Percentiles rank a stretch among this genome's conserved stretches.
phyloP scores from a whole-genome alignment of 208 protist species.

The Leishmania amazonensis region DNA sequence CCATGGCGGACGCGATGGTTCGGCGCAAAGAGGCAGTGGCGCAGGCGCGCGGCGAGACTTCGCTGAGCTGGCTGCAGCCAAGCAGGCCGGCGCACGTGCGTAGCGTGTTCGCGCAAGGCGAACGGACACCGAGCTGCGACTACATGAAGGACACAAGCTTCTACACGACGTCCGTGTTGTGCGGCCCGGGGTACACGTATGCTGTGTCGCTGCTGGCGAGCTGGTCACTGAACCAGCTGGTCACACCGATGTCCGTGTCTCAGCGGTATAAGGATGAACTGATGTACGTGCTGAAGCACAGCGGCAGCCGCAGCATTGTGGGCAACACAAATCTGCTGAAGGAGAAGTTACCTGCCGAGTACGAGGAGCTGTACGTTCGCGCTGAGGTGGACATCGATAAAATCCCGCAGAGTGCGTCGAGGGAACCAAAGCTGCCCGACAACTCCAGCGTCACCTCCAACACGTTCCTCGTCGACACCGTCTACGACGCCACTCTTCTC shows the following conservation, averaged over 20 bases:
- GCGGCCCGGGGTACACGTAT: conserved; percentile 69
- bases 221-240: conserved; percentile 82
- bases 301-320: conserved; percentile 55
- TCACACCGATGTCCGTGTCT: conserved; percentile 70
- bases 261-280: conserved; percentile 78
- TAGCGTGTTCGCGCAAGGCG: conserved; percentile 68
- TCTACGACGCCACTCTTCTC: conserved; percentile 15
- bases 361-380: conserved; percentile 46
- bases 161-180: conserved; percentile 67
- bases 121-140: conserved; percentile 67
- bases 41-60: conserved; percentile 31
- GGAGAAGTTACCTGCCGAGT: conserved; percentile 64
- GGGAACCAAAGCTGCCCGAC: too few relatives aligned
- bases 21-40: conserved; percentile 51
- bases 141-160: conserved; percentile 64
- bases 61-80: conserved; percentile 73
- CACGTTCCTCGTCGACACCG: conserved; percentile 60
- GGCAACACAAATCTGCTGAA: conserved; percentile 52
- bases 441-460: background rate
- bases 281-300: conserved; percentile 85
- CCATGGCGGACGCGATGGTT: conserved; percentile 62
- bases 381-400: conserved; percentile 25
- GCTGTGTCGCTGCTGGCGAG: conserved; percentile 73
- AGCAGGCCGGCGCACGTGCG: conserved; percentile 51
- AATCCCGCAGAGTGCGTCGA: background rate